A percentile compares a stretch with the other conserved stretches of the same genome.
These are phyloP conservation scores for Zygosaccharomyces sapae DNA, from an alignment of 1,139 yeast species.

Conservation along the genomic window DNA sequence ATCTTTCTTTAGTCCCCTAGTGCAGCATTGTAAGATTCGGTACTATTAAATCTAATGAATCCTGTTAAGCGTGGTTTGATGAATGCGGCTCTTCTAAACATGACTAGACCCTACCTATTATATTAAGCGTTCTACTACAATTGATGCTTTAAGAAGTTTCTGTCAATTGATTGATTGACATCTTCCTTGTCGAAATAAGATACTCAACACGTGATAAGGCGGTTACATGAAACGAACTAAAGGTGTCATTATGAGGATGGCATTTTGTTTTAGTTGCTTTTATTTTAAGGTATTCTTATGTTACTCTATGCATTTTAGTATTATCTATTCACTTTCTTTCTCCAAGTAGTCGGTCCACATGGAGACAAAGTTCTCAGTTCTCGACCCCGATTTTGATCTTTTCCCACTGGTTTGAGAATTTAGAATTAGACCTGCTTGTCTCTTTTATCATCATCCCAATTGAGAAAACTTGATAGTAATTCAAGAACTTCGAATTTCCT, in stretches of 20 bases:
- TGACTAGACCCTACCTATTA: not conserved
- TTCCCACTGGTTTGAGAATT: conserved; percentile 23
- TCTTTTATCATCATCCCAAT: conserved; percentile 84
- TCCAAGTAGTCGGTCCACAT: conserved; percentile 88
- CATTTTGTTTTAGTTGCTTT: no score
- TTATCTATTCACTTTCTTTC: conserved; percentile 51
- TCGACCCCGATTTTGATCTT: conserved; percentile 33
- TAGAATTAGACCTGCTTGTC: conserved; percentile 75
- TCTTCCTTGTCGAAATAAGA: no score
- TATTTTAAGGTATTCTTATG: not conserved
- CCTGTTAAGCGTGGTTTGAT: conserved; percentile 6
- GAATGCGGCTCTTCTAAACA: conserved; percentile 4
- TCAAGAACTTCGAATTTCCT: conserved; percentile 90
- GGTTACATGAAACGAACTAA: no score
- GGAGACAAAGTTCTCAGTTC: conserved; percentile 70
- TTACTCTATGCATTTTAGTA: not conserved
- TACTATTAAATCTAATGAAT: conserved; percentile 35
- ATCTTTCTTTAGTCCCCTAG: conserved; percentile 43
- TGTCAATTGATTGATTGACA: not conserved
- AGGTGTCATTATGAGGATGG: no score
- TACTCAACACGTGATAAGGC: no score
- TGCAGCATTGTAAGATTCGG: conserved; percentile 38
- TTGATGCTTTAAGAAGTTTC: no score
- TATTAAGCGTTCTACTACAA: no score
- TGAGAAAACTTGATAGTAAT: conserved; percentile 73